These are phyloP conservation scores for Aspergillus puulaauensis DNA, from an alignment of 2,329 filamentous ascomycete species.

Conservation along the genomic window DNA sequence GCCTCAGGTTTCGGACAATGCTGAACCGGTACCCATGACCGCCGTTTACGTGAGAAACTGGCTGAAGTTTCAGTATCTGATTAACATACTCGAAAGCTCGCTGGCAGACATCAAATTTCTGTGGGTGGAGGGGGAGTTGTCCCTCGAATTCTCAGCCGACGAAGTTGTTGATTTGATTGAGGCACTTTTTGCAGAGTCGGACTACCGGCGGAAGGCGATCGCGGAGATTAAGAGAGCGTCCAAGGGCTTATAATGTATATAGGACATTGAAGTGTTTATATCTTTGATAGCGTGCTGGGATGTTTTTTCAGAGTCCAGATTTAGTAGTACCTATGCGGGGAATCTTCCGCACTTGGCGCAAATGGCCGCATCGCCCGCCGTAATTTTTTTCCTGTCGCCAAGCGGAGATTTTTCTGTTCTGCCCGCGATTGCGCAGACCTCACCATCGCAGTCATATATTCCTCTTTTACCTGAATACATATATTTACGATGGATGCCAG, in stretches of 20 bases:
- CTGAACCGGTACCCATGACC: slow-evolving; percentile 51
- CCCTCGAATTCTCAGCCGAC: slow-evolving; percentile 60
- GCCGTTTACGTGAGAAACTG: slow-evolving; percentile 63
- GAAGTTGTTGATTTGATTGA: slow-evolving; percentile 64
- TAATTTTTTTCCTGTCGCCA: slow-evolving; percentile 36
- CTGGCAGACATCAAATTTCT: slow-evolving; percentile 65
- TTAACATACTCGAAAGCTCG: slow-evolving; percentile 62
- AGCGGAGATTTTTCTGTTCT: slow-evolving; percentile 24
- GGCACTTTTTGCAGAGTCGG: slow-evolving; percentile 64
- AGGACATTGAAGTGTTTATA: not conserved
- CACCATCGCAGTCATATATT: not conserved
- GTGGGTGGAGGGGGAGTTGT: slow-evolving; percentile 64
- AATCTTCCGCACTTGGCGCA: slow-evolving; percentile 38
- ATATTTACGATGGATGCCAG: slow-evolving; percentile 27
- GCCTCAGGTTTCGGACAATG: slow-evolving; percentile 38
- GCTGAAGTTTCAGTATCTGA: slow-evolving; percentile 65
- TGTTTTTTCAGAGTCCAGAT: not conserved
- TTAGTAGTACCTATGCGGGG: slow-evolving; percentile 13
- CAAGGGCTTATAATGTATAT: slow-evolving; percentile 13
- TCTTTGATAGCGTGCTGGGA: not conserved
- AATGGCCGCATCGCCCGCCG: slow-evolving; percentile 41
- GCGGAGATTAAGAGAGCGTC: slow-evolving; percentile 51
- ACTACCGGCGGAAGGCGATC: slow-evolving; percentile 58
- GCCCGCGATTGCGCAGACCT: slow-evolving; percentile 2
- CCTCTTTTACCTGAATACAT: not conserved